Evolutionary conservation across 371 early-diverging fungal species (phyloP).

Genomic region (Syncephalastrum monosporum): DNA sequence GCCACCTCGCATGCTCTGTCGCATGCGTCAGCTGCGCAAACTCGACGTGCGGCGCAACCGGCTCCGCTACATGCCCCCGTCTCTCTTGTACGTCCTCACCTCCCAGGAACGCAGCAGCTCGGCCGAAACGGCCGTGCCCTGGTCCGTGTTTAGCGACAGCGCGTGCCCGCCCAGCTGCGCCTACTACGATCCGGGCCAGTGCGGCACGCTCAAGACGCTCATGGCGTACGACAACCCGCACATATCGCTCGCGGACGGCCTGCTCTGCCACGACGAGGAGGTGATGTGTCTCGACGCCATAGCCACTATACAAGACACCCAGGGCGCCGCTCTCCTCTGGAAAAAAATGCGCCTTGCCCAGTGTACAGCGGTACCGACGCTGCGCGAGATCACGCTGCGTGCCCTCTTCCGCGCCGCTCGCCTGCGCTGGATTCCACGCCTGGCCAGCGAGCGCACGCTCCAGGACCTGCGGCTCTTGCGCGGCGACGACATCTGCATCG

Average conservation of each 20-base stretch:
- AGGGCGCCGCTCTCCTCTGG: neutral
- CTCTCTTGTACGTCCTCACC: slow-evolving; percentile 16
- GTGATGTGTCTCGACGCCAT: slow-evolving; percentile 2
- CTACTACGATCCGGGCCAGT: neutral
- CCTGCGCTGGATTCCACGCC: no score
- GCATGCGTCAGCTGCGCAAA: slow-evolving; percentile 42
- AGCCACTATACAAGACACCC: neutral
- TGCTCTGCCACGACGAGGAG: slow-evolving; percentile 16
- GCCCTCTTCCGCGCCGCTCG: neutral
- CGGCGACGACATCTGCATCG: slow-evolving; percentile 8
- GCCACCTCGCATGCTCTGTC: slow-evolving; percentile 45
- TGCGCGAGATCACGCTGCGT: neutral
- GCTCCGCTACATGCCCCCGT: slow-evolving; percentile 47
- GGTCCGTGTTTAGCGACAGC: slow-evolving; percentile 7
- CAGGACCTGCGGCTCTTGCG: neutral
- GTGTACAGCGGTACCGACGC: neutral
- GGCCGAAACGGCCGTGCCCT: slow-evolving; percentile 16
- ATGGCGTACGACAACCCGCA: slow-evolving; percentile 28
- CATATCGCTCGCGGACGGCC: slow-evolving; percentile 26
- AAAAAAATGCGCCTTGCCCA: neutral
- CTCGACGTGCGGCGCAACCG: slow-evolving; percentile 55
- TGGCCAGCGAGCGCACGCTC: no score
- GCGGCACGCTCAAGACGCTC: slow-evolving; percentile 31
- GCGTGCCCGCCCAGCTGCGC: slow-evolving; percentile 6
- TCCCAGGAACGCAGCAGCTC: slow-evolving; percentile 13